phyloP scores from a whole-genome alignment of 352 stramenopile species.

The Pythium dissimile region DNA sequence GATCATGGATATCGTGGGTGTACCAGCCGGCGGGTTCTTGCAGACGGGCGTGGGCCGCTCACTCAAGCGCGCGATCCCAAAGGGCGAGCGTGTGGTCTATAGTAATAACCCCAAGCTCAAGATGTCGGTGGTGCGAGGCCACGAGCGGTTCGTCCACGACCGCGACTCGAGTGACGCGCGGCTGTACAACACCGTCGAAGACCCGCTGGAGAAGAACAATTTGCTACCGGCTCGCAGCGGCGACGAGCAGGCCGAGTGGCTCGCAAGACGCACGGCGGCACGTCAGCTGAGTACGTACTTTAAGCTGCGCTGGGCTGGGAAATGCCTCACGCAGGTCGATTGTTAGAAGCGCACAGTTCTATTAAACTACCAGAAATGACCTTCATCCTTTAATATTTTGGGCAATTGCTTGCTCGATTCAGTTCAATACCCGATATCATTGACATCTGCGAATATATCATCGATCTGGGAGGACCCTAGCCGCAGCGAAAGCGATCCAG shows the following conservation, averaged over 20 bases:
- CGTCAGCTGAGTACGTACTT: background rate
- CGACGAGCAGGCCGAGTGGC: slow-evolving; percentile 12
- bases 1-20: slow-evolving; percentile 21
- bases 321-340: slow-evolving; percentile 12
- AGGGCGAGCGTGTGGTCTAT: slow-evolving; percentile 34
- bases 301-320: background rate
- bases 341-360: background rate
- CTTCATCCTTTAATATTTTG: too few relatives aligned
- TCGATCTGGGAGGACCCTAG: too few relatives aligned
- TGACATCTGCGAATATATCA: too few relatives aligned
- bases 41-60: slow-evolving; percentile 23
- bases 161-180: slow-evolving; percentile 20
- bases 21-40: slow-evolving; percentile 15
- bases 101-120: slow-evolving; percentile 55
- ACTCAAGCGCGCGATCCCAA: slow-evolving; percentile 36
- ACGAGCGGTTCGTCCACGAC: slow-evolving; percentile 42
- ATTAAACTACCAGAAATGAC: background rate
- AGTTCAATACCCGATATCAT: too few relatives aligned
- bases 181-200: slow-evolving; percentile 34
- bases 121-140: slow-evolving; percentile 33
- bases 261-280: background rate
- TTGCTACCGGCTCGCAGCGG: slow-evolving; percentile 23
- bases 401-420: too few relatives aligned
- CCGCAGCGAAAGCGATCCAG: too few relatives aligned
- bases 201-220: slow-evolving; percentile 36